Evolutionary conservation across 2,329 filamentous ascomycete species (phyloP).

Genomic region (Phyllosticta ampelicida): DNA sequence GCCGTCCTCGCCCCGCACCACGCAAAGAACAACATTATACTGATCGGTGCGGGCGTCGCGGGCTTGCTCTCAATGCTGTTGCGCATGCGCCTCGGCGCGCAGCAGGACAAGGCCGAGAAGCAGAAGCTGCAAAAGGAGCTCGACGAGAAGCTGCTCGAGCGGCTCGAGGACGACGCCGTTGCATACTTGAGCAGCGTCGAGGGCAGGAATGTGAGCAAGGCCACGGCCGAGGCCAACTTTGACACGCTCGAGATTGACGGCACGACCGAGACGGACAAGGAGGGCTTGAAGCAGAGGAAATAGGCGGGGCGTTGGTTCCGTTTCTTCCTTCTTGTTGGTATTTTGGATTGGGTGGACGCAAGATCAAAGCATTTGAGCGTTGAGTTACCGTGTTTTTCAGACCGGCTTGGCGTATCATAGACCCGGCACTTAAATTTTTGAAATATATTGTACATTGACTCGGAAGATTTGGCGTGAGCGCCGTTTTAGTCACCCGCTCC

Average conservation of each 20-base stretch:
- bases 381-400: background rate
- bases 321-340: background rate
- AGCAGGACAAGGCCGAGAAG: slow-evolving; percentile 6
- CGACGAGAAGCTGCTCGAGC: slow-evolving; percentile 9
- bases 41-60: background rate
- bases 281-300: slow-evolving; percentile 7
- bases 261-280: slow-evolving; percentile 1
- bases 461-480: background rate
- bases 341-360: background rate
- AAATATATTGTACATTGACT: background rate
- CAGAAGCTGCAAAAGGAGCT: slow-evolving; percentile 9
- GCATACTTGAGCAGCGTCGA: slow-evolving; percentile 3
- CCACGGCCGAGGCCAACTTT: background rate
- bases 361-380: background rate
- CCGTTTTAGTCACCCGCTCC: too few relatives aligned
- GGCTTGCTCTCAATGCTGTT: background rate
- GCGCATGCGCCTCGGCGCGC: slow-evolving; percentile 4
- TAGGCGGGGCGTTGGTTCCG: background rate
- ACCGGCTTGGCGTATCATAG: background rate
- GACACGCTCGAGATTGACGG: background rate
- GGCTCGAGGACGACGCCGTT: slow-evolving; percentile 8
- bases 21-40: slow-evolving; percentile 3
- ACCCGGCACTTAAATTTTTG: background rate
- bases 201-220: background rate
- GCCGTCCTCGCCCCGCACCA: background rate